Conservation (phyloP, 176 grass and related monocot species). For the Poa pratensis region DNA sequence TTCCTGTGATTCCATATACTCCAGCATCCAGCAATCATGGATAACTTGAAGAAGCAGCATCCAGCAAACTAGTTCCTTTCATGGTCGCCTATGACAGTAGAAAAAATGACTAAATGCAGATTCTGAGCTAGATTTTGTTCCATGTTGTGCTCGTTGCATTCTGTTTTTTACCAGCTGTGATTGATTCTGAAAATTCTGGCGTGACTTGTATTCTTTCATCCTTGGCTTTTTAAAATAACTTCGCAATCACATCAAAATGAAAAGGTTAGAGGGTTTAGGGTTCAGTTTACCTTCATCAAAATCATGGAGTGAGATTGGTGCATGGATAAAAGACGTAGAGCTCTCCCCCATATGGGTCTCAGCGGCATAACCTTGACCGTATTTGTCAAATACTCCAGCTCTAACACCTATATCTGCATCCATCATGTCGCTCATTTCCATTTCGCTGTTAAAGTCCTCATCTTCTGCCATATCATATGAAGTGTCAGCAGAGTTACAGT, state of each 20-base stretch:
- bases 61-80: not conserved
- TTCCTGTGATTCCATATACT: no score
- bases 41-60: no score
- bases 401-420: slow-evolving; percentile 56
- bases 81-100: not conserved
- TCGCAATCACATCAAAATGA: not conserved
- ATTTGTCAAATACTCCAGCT: slow-evolving; percentile 58
- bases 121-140: slow-evolving; percentile 8
- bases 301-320: slow-evolving; percentile 43
- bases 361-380: slow-evolving; percentile 51
- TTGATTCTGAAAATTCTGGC: not conserved
- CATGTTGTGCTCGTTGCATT: slow-evolving; percentile 18
- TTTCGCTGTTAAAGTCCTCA: slow-evolving; percentile 61
- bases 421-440: slow-evolving; percentile 54
- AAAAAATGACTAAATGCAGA: slow-evolving; percentile 21
- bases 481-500: slow-evolving; percentile 60
- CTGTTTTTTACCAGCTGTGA: not conserved
- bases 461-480: slow-evolving; percentile 66
- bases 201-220: not conserved
- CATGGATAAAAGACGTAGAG: slow-evolving; percentile 46
- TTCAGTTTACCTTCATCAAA: slow-evolving; percentile 60
- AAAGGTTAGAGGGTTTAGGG: slow-evolving; percentile 8
- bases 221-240: slow-evolving; percentile 13
- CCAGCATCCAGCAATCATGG: no score
- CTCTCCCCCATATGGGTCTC: slow-evolving; percentile 50